Base-by-base conservation (phyloP, 2,329 filamentous ascomycete genomes). In the Apiospora saccharicola region DNA sequence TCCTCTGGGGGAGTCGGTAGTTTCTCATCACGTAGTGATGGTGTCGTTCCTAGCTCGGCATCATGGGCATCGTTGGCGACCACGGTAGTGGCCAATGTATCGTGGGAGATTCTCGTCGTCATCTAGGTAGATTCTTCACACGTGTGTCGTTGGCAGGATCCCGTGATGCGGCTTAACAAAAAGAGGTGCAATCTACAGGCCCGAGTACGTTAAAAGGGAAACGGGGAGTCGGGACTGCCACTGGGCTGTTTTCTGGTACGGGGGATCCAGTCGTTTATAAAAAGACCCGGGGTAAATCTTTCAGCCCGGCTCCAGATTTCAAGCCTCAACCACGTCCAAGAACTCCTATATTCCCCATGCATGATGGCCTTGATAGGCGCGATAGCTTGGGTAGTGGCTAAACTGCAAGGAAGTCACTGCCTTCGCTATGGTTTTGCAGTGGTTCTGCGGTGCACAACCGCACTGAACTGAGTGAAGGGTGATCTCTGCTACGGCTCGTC, bases 61-160 rank as follows among this genome's bases (percentile, higher is more conserved):
- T 64, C 57, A n/a, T n/a, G 57, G 34, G 57, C 57, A 64, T 41
- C 57, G 57, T 41, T 37, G 2, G 34, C 57, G 57, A 41, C 57
- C 57, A 64, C 57, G 22, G 57, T 41, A 12, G 57, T 64, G 30
- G 57, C 57, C 57, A 34, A 41, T 13, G 57, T 64, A 64, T 64
- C 57, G 57, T 64, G 41, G 6, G 57, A 64, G 57, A 64, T 24
- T 64, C 34, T 64, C 57, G 19, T 64, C 57, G 57, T 64, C 57
- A 64, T 64, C 57, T 64, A 64, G 34, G 57, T 24, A 64, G 57
- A 64, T 41, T 64, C 53, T 34, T 34, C 26, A 22, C 30, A 30
- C 53, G 53, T 61, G 12, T 41, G 34, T 41, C 57, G 57, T 41
- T 41, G 57, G 57, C 34, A 64, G 41, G 34, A 41, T 24, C 57